A percentile compares a stretch with the other conserved stretches of the same genome.
These are phyloP conservation scores for Neonectria hederae DNA, from an alignment of 2,329 filamentous ascomycete genomes.

Conservation along the genomic window DNA sequence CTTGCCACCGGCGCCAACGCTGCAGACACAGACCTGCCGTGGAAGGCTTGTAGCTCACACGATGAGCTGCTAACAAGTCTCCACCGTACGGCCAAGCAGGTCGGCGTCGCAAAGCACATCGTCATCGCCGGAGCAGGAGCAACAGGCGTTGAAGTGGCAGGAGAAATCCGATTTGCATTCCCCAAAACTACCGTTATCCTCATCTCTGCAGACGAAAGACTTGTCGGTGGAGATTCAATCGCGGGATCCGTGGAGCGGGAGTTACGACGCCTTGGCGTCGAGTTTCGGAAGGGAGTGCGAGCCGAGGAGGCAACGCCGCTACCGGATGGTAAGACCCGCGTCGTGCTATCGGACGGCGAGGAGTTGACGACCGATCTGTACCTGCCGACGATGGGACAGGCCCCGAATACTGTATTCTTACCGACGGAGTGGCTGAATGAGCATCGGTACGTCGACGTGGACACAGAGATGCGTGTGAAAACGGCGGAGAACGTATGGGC, in stretches of 20 bases:
- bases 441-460: slow-evolving; percentile 57
- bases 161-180: slow-evolving; percentile 63
- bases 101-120: slow-evolving; percentile 59
- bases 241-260: slow-evolving; percentile 56
- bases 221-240: slow-evolving; percentile 57
- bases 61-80: slow-evolving; percentile 55
- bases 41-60: slow-evolving; percentile 61
- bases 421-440: slow-evolving; percentile 55
- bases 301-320: slow-evolving; percentile 49
- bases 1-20: slow-evolving; percentile 64
- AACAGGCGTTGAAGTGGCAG: slow-evolving; percentile 65
- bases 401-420: slow-evolving; percentile 65
- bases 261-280: slow-evolving; percentile 63
- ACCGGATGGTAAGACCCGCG: slow-evolving; percentile 57
- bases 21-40: slow-evolving; percentile 54
- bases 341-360: slow-evolving; percentile 57
- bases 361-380: slow-evolving; percentile 64
- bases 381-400: slow-evolving; percentile 64
- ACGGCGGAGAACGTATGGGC: slow-evolving; percentile 60
- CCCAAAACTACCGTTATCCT: slow-evolving; percentile 61
- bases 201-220: slow-evolving; percentile 51
- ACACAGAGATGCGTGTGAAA: slow-evolving; percentile 61
- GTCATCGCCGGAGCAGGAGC: slow-evolving; percentile 65
- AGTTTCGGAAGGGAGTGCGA: slow-evolving; percentile 54
- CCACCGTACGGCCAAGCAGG: slow-evolving; percentile 51